phyloP scores from a whole-genome alignment of 108 stramenopile species.

The Pseudonitzschia multistriata region DNA sequence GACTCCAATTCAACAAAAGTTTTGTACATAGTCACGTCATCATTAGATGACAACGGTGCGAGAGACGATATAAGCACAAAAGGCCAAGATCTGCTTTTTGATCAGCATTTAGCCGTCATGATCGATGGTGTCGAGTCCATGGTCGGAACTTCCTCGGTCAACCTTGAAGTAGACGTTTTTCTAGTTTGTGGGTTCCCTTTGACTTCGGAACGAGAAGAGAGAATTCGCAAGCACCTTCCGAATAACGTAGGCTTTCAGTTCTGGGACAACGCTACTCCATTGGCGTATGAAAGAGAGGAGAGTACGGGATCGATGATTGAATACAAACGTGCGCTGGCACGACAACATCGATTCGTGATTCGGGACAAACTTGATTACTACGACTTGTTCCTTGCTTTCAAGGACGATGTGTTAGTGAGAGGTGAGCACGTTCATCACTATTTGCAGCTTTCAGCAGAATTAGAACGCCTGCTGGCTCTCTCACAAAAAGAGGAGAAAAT shows the following conservation, averaged over 20 bases:
- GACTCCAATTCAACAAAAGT: slow-evolving; percentile 23
- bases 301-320: slow-evolving; percentile 10
- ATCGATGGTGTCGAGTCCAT: slow-evolving; percentile 64
- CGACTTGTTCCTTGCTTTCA: slow-evolving; percentile 72
- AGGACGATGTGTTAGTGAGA: slow-evolving; percentile 75
- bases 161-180: slow-evolving; percentile 66
- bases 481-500: slow-evolving; percentile 41
- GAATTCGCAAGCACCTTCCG: slow-evolving; percentile 58
- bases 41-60: slow-evolving; percentile 69
- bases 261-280: slow-evolving; percentile 76
- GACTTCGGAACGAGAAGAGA: slow-evolving; percentile 38
- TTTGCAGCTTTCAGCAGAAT: slow-evolving; percentile 50
- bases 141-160: slow-evolving; percentile 28
- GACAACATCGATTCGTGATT: slow-evolving; percentile 84
- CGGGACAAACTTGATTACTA: slow-evolving; percentile 71
- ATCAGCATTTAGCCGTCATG: slow-evolving; percentile 63
- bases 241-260: slow-evolving; percentile 64
- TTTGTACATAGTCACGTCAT: slow-evolving; percentile 70
- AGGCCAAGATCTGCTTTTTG: slow-evolving; percentile 67
- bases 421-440: slow-evolving; percentile 71
- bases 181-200: slow-evolving; percentile 45
- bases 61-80: slow-evolving; percentile 39
- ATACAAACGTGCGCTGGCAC: slow-evolving; percentile 55
- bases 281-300: slow-evolving; percentile 37
- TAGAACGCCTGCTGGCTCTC: slow-evolving; percentile 43